Evolutionary conservation across 1,284 basidiomycete genomes (phyloP), one percentile per base, ranked within the genome.

Genomic region (Phellinidium pouzarii): DNA sequence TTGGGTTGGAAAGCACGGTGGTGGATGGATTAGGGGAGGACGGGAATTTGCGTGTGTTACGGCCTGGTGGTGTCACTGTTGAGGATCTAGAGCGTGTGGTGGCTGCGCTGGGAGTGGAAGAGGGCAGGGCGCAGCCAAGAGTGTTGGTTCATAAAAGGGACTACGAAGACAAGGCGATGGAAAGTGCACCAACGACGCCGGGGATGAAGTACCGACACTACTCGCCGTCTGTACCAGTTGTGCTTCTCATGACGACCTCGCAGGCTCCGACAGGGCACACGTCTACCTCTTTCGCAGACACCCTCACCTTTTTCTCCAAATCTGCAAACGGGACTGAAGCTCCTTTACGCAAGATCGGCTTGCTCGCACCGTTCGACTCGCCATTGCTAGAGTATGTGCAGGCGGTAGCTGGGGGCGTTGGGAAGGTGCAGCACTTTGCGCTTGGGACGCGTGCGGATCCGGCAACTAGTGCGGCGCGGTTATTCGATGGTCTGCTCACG

Each of bases 141-240:
- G 84, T 92, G 20, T 71, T 91, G 44, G 87, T 92, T 6, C 83
- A 91, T 62, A 72, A 77, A 49, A 78, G 87, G 19, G 88, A 92
- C 65, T 91, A 84, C 62, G 61, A 68, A 29, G 86, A 88, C 60
- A 72, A 77, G 43, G 68, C 66, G 19, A 71, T 88, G 55, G 86
- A 90, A 64, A 72, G 74, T 44, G 79, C 84, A 0, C 95, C 95
- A 1, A 94, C 92, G 1, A 99, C 96, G 0, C 96, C 96, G 0
- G 96, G 96, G n/a, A 97, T 98, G 94, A 99, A 99, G 71, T 99
- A 99, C 67, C 80, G 89, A 48, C 96, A 99, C 71, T 99, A 99
- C 66, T 90, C 94, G 23, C 95, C 95, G 1, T 74, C 82, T 1
- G 82, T 92, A 9, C 91, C 92, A 2, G 87, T 94, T 19, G 81